These are phyloP conservation scores for Saccharomycopsis sp. DNA, from an alignment of 805 yeast genomes.

Conservation along the genomic window DNA sequence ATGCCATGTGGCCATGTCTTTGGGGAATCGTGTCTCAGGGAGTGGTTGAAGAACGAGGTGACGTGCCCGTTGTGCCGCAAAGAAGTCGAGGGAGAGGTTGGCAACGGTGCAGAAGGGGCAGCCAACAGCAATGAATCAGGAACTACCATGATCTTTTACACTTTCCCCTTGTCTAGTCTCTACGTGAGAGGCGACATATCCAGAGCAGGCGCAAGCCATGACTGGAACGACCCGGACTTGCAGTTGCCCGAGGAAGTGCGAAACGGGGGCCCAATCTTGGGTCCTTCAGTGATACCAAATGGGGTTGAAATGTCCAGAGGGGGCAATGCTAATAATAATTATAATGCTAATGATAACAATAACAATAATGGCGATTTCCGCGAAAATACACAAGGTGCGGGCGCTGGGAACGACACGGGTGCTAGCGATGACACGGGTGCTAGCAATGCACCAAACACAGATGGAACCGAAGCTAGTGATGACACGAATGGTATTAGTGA, in stretches of 20 bases:
- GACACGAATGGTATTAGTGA: too few species aligned
- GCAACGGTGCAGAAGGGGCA: neutral
- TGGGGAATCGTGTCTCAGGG: slow-evolving; percentile 75
- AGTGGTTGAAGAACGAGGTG: slow-evolving; percentile 69
- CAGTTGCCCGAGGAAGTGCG: slow-evolving; percentile 11
- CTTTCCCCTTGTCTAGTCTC: slow-evolving; percentile 12
- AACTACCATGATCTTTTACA: slow-evolving; percentile 2
- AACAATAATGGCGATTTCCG: too few species aligned
- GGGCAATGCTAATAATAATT: neutral
- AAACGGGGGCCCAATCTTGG: slow-evolving; percentile 12
- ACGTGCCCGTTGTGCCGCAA: slow-evolving; percentile 73
- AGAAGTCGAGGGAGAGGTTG: slow-evolving; percentile 15
- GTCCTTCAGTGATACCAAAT: slow-evolving; percentile 7
- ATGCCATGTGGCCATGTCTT: slow-evolving; percentile 85
- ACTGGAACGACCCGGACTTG: slow-evolving; percentile 11
- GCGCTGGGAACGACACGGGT: too few species aligned
- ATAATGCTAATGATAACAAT: slow-evolving; percentile 2
- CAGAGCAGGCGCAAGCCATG: slow-evolving; percentile 14
- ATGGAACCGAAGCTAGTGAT: too few species aligned
- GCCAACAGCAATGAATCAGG: neutral
- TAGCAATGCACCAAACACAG: too few species aligned
- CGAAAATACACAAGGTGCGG: too few species aligned
- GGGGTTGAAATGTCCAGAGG: neutral
- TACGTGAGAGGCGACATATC: slow-evolving; percentile 11
- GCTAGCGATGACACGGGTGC: too few species aligned